Conservation (phyloP, 225 moss, liverwort and hornwort species). For the Bryum argenteum region DNA sequence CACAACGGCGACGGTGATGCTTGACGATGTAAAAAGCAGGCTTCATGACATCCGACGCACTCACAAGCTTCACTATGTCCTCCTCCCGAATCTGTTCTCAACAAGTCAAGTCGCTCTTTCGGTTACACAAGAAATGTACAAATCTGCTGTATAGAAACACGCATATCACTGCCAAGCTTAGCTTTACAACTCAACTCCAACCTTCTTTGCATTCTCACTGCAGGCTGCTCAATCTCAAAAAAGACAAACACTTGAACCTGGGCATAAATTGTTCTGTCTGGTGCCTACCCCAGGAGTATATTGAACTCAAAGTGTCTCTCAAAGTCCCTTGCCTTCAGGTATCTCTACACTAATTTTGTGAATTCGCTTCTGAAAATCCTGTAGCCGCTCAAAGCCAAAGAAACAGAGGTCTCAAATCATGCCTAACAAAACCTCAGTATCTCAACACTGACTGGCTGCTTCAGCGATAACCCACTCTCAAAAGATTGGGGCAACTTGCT, state of each 20-base stretch:
- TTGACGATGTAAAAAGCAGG: constrained; percentile 76
- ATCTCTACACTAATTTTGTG: too few relatives aligned
- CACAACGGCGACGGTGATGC: constrained; percentile 62
- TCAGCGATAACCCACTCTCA: too few relatives aligned
- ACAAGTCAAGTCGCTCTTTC: not conserved
- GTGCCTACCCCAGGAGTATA: too few relatives aligned
- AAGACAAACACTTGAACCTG: not conserved
- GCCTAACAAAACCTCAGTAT: too few relatives aligned
- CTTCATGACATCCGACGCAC: constrained; percentile 67
- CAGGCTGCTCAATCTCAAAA: not conserved
- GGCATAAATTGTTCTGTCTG: not conserved
- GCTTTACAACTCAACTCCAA: not conserved
- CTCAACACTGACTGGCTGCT: too few relatives aligned
- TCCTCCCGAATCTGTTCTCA: constrained; percentile 56
- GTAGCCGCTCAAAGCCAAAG: too few relatives aligned
- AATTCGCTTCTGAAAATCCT: too few relatives aligned
- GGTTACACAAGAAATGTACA: not conserved
- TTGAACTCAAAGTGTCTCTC: too few relatives aligned
- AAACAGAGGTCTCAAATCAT: too few relatives aligned
- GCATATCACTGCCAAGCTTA: not conserved
- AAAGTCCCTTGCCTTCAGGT: too few relatives aligned
- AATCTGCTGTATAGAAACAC: not conserved
- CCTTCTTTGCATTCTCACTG: not conserved
- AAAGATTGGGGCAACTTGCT: too few relatives aligned
- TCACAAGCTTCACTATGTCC: constrained; percentile 59